Evolutionary conservation across 2,329 filamentous ascomycete species (phyloP), one percentile per base, ranked within the genome.

Genomic region (Paracamarosporium sp.): DNA sequence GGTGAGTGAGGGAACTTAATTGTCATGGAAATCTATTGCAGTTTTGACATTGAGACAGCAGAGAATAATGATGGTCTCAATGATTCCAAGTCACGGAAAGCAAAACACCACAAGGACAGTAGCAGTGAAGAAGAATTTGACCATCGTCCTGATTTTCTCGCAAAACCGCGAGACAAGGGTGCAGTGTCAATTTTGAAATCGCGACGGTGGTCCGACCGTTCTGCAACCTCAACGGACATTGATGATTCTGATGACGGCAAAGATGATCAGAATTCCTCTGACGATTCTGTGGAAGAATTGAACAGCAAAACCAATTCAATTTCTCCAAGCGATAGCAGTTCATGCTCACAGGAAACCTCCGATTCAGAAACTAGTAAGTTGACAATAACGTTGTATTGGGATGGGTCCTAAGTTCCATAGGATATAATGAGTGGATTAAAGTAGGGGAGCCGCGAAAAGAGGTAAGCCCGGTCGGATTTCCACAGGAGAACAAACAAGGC

Each of bases 151-250:
- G 28, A 22, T 15, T 6, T 17, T 13, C 1, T 22, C 1, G 11
- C 20, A 20, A n/a, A 2, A 5, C 25, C 24, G 12, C n/a, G 24
- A 25, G 1, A 30, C 17, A 24, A n/a, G 13, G 48, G 25, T 12
- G 31, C 25, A 9, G 15, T 36, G 15, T 15, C 36, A 3, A 47
- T n/a, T 11, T 15, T 15, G 15, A 41, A 22, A 3, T 15, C 30
- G 9, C 31, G 40, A n/a, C 40, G 41, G 51, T 53, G 51, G 51
- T 53, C 51, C 5, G 43, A 46, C 15, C 22, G n/a, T 12, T 46
- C 41, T 20, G 30, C n/a, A 24, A 46, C 24, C 5, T n/a, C 43
- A 5, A 28, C 31, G 11, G 22, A 35, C 2, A 24, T 13, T 5
- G 13, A 6, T 7, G 40, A 28, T 8, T 2, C 11, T 2, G 5